Percentiles rank a stretch among this genome's conserved stretches.
Conservation (phyloP, 352 stramenopile genomes). For the Thalassiosira delicatula region DNA sequence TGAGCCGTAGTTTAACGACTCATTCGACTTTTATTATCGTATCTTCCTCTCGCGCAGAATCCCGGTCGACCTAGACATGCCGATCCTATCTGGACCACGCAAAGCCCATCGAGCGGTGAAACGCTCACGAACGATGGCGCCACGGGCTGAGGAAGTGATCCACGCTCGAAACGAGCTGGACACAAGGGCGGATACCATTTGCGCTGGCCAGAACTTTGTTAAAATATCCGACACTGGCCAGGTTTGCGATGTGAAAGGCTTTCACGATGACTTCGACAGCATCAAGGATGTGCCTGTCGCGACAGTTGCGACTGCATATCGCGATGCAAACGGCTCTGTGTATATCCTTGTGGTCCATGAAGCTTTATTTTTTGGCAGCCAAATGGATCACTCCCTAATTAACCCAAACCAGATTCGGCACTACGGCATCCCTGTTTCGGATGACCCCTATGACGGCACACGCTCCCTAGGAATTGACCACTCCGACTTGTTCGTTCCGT, state of each 20-base stretch:
- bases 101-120: constrained; percentile 7
- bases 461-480: constrained; percentile 21
- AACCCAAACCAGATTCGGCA: constrained; percentile 55
- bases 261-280: constrained; percentile 21
- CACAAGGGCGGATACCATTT: constrained; percentile 38
- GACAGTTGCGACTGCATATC: neutral
- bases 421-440: constrained; percentile 29
- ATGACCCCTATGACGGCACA: constrained; percentile 27
- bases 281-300: constrained; percentile 37
- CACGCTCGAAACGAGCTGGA: constrained; percentile 45
- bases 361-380: constrained; percentile 46
- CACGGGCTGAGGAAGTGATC: constrained; percentile 1
- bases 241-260: constrained; percentile 20
- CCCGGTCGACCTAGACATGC: too few relatives aligned
- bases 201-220: constrained; percentile 18
- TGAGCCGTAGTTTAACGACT: too few relatives aligned
- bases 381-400: constrained; percentile 47
- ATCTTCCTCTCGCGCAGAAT: too few relatives aligned
- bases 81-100: too few relatives aligned
- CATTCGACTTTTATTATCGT: too few relatives aligned
- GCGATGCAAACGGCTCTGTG: neutral
- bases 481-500: constrained; percentile 1
- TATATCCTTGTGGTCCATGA: constrained; percentile 43
- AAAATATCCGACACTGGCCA: constrained; percentile 22
- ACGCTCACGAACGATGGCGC: neutral